Evolutionary conservation across 2,329 filamentous ascomycete genomes (phyloP).

Genomic region (Trichoderma endophyticum): DNA sequence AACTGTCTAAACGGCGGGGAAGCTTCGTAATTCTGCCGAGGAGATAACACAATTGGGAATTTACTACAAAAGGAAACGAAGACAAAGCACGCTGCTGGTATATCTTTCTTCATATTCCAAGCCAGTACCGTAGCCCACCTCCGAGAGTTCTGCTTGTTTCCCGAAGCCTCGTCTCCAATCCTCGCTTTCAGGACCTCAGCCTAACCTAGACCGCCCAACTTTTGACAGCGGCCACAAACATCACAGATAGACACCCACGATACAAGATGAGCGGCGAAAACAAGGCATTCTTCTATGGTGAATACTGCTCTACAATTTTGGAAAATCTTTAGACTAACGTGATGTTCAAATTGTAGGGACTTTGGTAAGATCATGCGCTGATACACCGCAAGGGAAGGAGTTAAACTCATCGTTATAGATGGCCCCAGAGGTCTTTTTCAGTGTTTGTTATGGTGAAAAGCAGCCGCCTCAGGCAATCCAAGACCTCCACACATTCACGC

Average conservation of each 20-base stretch:
- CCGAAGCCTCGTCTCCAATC: background rate
- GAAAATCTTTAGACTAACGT: background rate
- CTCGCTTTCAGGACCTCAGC: background rate
- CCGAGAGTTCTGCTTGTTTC: background rate
- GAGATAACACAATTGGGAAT: background rate
- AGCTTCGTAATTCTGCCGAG: conserved; percentile 1
- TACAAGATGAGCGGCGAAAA: conserved; percentile 40
- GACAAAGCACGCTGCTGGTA: background rate
- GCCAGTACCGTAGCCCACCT: background rate
- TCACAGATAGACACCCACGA: background rate
- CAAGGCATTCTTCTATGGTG: conserved; percentile 59
- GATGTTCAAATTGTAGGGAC: background rate
- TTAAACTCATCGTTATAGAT: conserved; percentile 48
- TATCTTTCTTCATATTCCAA: background rate
- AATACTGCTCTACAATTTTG: conserved; percentile 7
- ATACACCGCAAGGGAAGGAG: background rate
- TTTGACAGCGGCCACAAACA: background rate
- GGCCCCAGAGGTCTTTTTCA: conserved; percentile 82
- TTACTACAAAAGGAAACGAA: background rate
- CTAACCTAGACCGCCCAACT: background rate
- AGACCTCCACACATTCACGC: conserved; percentile 61
- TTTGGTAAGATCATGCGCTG: background rate
- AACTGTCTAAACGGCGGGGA: background rate
- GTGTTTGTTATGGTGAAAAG: conserved; percentile 68
- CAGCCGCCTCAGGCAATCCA: conserved; percentile 46